Evolutionary conservation across 2,329 filamentous ascomycete genomes (phyloP), one percentile per base, ranked within the genome.

Genomic region (Exophiala xenobiotica): DNA sequence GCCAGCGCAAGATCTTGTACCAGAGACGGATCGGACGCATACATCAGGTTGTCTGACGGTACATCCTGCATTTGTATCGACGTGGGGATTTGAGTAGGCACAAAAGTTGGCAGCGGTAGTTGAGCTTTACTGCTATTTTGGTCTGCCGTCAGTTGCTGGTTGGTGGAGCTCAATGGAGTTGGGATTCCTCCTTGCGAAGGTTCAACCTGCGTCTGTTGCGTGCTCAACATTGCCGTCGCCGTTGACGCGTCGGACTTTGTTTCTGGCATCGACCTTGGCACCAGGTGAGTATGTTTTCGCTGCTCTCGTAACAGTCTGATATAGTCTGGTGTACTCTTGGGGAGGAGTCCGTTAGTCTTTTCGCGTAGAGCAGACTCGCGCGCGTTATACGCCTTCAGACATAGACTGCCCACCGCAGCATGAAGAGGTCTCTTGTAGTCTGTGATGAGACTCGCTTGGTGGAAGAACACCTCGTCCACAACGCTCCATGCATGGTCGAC

Each of bases 371-470:
- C 49, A 14, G 41, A 22, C 37, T 57, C 54, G 23, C 62, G 41
- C 22, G 60, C 67, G 6, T 70, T 68, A 72, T 74, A 78, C 1
- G 74, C 71, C 49, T 71, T 73, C 1, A 77, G 55, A 2, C 70
- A 70, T 18, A 78, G 60, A 40, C 68, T 69, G 1, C 68, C 67
- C 2, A 76, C 62, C 0, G 74, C 75, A 14, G 71, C 57, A 23
- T 74, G 68, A 6, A 78, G 63, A 0, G 72, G 68, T 27, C 65
- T 68, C 7, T 64, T 64, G 2, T 64, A 55, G 12, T 67, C 64
- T 8, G 61, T 63, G 20, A 69, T 63, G 42, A 74, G 71, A 45
- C 67, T 67, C 0, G 70, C 66, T 49, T 78, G 74, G 48, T 70
- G 68, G 3, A 66, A 61, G 46, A 71, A 78, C 4, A 73, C 65